Evolutionary conservation across 2,329 filamentous ascomycete species (phyloP), one percentile per base, ranked within the genome.

Genomic region (Fusarium nurragi): DNA sequence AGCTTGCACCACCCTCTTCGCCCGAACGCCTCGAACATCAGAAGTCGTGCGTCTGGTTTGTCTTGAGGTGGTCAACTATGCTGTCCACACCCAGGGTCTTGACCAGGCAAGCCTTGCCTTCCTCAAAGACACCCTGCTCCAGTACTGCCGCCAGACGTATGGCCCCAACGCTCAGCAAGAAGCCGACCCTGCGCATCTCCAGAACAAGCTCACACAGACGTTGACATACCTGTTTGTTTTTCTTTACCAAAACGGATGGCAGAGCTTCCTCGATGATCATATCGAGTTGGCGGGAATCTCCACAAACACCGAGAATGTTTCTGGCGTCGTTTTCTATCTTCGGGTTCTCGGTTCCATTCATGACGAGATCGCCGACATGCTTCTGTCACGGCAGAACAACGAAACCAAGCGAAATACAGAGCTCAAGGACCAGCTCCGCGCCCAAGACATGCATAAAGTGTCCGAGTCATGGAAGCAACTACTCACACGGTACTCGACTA

Each of bases 171-270:
- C 81, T 11, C 83, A 85, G 53, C 84, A 85, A 56, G 81, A 83
- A 57, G 79, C 89, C 64, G 95, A 99, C 75, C 87, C 89, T 10
- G 77, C 87, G 22, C 86, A 87, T 67, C 89, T 99, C 39, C 94
- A 98, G 79, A 99, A 98, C 81, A 99, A 99, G 80, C 87, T 99
- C 68, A 94, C 94, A 41, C 95, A 99, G 80, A 97, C 94, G 13
- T 81, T 99, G 71, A 99, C 95, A 11, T 95, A 93, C 74, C 88
- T 99, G 47, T 99, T 99, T 77, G 90, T 93, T 32, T 88, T 89
- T 13, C 84, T 97, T 52, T 99, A 99, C 77, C 88, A 88, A 50
- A 87, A 90, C 50, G 90, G 91, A 34, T 99, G 95, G 95, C 86
- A 92, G 72, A 87, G 83, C 59, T 98, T 97, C 78, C 89, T 99